A percentile compares a stretch with the other conserved stretches of the same genome.
Conservation (phyloP, 2,329 filamentous ascomycete species). For the Mycosphaerella arachidis region DNA sequence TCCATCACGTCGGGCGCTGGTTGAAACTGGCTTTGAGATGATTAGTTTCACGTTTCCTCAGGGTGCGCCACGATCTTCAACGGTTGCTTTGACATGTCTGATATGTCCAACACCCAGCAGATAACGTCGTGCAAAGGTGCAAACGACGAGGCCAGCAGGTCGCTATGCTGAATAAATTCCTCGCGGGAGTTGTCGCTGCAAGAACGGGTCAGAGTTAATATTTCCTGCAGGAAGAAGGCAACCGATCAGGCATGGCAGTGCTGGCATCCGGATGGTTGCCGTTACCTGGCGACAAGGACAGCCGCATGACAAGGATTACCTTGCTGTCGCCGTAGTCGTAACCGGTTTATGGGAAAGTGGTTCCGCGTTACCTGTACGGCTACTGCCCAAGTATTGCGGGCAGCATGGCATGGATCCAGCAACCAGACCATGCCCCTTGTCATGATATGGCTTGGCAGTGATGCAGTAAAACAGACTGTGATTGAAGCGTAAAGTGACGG, state of each 20-base stretch:
- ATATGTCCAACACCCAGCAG: background rate
- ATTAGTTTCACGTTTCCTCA: background rate
- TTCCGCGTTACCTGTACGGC: background rate
- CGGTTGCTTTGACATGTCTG: background rate
- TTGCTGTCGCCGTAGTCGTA: background rate
- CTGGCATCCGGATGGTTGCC: background rate
- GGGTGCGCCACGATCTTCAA: background rate
- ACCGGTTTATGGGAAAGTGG: background rate
- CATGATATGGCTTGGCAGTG: background rate
- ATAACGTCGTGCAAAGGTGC: background rate
- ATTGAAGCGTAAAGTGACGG: background rate
- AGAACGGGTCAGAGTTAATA: background rate
- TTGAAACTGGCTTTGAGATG: background rate
- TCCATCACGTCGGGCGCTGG: background rate
- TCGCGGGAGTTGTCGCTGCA: background rate
- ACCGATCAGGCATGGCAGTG: background rate
- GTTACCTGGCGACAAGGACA: background rate
- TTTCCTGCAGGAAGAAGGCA: background rate
- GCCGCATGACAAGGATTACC: background rate
- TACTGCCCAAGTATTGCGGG: background rate
- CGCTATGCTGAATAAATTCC: too few species aligned
- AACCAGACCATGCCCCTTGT: background rate
- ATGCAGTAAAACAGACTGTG: background rate
- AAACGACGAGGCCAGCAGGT: background rate
- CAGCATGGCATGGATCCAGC: background rate